Percentiles rank a stretch among this genome's conserved stretches.
Conservation (phyloP, 2,329 filamentous ascomycete genomes). For the Nigrospora sphaerica region DNA sequence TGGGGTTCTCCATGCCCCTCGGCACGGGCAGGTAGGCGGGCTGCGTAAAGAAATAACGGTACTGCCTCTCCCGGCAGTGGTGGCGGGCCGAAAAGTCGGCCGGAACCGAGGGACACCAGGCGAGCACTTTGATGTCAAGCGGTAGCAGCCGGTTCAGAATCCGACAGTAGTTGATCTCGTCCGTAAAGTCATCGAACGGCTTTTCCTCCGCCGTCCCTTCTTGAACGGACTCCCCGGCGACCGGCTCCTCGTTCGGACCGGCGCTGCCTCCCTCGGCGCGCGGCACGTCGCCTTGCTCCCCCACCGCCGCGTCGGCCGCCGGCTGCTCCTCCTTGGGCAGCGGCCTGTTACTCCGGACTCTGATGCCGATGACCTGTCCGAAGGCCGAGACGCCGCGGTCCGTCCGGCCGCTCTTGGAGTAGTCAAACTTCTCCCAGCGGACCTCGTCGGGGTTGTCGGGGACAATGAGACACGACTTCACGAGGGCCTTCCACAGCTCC, state of each 20-base stretch:
- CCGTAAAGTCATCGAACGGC: slow-evolving; percentile 58
- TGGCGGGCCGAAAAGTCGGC: slow-evolving; percentile 82
- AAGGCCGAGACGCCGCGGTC: slow-evolving; percentile 94
- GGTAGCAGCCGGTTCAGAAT: slow-evolving; percentile 84
- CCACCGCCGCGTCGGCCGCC: slow-evolving; percentile 11
- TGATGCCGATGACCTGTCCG: slow-evolving; percentile 83
- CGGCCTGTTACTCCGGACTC: slow-evolving; percentile 73
- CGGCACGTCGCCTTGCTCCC: slow-evolving; percentile 6
- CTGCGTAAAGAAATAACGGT: slow-evolving; percentile 97
- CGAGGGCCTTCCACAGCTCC: slow-evolving; percentile 85
- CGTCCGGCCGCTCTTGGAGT: slow-evolving; percentile 91
- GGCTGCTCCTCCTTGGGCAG: slow-evolving; percentile 26
- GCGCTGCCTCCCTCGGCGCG: slow-evolving; percentile 5
- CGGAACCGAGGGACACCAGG: slow-evolving; percentile 84
- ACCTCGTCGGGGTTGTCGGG: slow-evolving; percentile 57
- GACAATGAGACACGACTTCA: slow-evolving; percentile 74
- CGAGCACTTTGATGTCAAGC: slow-evolving; percentile 80
- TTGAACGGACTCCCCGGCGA: slow-evolving; percentile 2
- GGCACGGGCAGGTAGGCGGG: slow-evolving; percentile 72
- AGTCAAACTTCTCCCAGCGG: slow-evolving; percentile 79
- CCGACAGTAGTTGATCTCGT: slow-evolving; percentile 79
- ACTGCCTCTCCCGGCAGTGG: slow-evolving; percentile 83
- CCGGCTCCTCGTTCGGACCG: slow-evolving; percentile 7
- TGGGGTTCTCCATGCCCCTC: slow-evolving; percentile 39
- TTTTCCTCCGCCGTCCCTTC: slow-evolving; percentile 5